phyloP scores from a whole-genome alignment of 2,329 filamentous ascomycete genomes.

The Xylariaceae sp. region DNA sequence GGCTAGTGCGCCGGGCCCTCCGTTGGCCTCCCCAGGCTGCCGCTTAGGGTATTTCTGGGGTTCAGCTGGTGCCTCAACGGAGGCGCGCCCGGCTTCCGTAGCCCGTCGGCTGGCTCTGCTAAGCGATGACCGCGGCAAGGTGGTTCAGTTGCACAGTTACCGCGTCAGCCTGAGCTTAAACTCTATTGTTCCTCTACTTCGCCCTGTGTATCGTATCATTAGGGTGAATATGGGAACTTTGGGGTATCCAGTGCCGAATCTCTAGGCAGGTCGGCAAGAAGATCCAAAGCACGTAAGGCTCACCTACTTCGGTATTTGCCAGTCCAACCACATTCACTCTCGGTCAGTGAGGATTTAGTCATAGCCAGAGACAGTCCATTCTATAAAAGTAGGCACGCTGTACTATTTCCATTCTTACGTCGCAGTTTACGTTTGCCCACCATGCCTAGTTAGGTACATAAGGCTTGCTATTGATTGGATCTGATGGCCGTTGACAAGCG shows the following conservation, averaged over 20 bases:
- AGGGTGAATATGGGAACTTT: background rate
- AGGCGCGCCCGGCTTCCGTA: background rate
- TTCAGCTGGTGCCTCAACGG: slow-evolving; percentile 7
- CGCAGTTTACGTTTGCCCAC: background rate
- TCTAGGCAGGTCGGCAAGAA: slow-evolving; percentile 5
- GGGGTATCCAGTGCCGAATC: background rate
- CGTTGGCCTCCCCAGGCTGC: slow-evolving; percentile 5
- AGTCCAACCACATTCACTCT: background rate
- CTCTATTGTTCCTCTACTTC: background rate
- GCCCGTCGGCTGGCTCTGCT: background rate
- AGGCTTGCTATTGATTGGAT: slow-evolving; percentile 6
- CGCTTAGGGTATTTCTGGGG: background rate
- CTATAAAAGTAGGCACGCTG: too few species aligned
- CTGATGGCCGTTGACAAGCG: slow-evolving; percentile 3
- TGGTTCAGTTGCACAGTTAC: slow-evolving; percentile 5
- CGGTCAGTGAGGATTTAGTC: slow-evolving; percentile 6
- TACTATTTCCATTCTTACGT: background rate
- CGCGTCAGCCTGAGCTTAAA: slow-evolving; percentile 4
- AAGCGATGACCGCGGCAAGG: slow-evolving; percentile 8
- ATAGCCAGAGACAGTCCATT: background rate
- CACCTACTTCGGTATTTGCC: background rate
- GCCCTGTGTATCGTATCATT: background rate
- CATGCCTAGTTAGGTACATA: background rate
- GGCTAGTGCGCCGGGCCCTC: background rate
- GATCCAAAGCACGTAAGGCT: slow-evolving; percentile 6